phyloP scores from a whole-genome alignment of 331 rosid species.

The Phaseolus coccineus region DNA sequence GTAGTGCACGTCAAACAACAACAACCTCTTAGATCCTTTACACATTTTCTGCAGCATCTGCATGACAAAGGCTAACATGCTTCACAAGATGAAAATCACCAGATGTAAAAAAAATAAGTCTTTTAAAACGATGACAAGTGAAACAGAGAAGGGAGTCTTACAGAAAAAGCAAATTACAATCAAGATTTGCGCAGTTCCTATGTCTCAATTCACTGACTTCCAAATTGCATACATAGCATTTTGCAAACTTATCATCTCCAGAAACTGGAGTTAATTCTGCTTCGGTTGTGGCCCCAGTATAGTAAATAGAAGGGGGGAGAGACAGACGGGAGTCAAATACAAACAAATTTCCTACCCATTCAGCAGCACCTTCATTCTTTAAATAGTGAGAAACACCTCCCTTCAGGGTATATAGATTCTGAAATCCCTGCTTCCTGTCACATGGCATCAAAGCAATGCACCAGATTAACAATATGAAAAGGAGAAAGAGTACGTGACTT shows the following conservation, averaged over 20 bases:
- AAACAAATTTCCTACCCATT: constrained; percentile 91
- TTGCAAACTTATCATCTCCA: constrained; percentile 62
- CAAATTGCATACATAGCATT: constrained; percentile 72
- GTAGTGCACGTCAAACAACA: constrained; percentile 77
- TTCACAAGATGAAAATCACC: constrained; percentile 22
- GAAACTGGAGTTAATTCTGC: constrained; percentile 48
- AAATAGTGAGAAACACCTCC: constrained; percentile 92
- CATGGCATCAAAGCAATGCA: constrained; percentile 36
- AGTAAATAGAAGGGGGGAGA: constrained; percentile 72
- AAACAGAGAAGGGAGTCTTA: constrained; percentile 54
- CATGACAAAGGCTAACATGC: constrained; percentile 35
- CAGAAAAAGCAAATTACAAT: constrained; percentile 91
- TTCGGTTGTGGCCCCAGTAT: constrained; percentile 54
- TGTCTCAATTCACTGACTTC: constrained; percentile 81
- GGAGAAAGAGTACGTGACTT: background rate
- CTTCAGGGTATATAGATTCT: constrained; percentile 75
- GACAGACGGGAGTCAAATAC: constrained; percentile 96
- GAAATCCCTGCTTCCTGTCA: constrained; percentile 82
- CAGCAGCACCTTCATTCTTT: constrained; percentile 75
- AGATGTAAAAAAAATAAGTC: background rate
- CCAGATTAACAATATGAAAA: constrained; percentile 13
- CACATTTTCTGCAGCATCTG: constrained; percentile 84
- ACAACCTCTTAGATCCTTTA: constrained; percentile 70
- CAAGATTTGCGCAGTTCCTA: constrained; percentile 92
- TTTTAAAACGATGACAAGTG: constrained; percentile 5